phyloP scores from a whole-genome alignment of 2,329 filamentous ascomycete species.

The Botrytis squamosa region DNA sequence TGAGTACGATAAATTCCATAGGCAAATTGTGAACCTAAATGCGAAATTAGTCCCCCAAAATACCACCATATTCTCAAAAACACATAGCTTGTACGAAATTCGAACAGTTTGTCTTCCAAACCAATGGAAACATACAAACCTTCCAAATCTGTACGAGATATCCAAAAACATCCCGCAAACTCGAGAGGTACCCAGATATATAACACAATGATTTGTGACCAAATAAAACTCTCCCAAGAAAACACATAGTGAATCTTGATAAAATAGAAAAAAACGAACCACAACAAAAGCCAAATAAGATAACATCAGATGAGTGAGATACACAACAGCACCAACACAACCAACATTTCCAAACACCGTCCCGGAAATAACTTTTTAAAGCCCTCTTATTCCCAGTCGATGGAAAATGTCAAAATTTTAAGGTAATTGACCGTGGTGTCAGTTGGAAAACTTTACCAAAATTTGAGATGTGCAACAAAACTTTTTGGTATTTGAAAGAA shows the following conservation, averaged over 20 bases:
- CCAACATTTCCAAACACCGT: background rate
- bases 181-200: background rate
- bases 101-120: too few relatives aligned
- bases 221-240: background rate
- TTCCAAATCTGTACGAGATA: too few relatives aligned
- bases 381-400: background rate
- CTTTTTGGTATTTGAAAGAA: background rate
- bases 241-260: background rate
- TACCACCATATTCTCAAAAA: too few relatives aligned
- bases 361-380: background rate
- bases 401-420: too few relatives aligned
- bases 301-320: background rate
- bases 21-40: background rate
- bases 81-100: rapidly evolving
- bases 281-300: background rate
- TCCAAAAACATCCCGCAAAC: background rate
- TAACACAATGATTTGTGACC: background rate
- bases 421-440: background rate
- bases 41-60: too few relatives aligned
- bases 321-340: background rate
- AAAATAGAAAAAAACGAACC: background rate
- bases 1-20: background rate
- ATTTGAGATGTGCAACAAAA: conserved; percentile 4
- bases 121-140: background rate
- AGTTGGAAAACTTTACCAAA: background rate